Base-by-base conservation (phyloP, 2,329 filamentous ascomycete species). In the Cercospora zeina region DNA sequence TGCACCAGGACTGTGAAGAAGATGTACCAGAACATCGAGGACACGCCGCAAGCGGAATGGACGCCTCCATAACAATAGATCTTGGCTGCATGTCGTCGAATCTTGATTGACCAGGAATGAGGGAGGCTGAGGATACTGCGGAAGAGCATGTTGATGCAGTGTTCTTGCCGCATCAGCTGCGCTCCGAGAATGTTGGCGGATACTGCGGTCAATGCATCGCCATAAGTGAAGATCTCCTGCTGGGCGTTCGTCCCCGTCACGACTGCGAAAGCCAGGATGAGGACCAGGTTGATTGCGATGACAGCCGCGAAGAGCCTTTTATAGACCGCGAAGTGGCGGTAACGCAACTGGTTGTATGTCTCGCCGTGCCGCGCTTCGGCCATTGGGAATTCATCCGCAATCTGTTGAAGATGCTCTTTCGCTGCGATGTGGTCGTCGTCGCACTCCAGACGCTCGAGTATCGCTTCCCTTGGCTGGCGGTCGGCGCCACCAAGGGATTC, bases 1-100 rank as follows among this genome's bases (percentile, higher is more conserved):
- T 72, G 69, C 33, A 77, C 53, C 5, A 77, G 49, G 0, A 71
- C 69, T 3, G 74, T 73, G 62, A 80, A 77, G 16, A 75, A 65
- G 11, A 78, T 67, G 71, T 78, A 81, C 81, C 81, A 83, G 8
- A 73, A 45, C n/a, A 74, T 67, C 1, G 75, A 75, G 55, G 75
- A 73, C 5, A 75, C 65, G 2, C 72, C 76, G 54, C 72, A 72
- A 1, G 75, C 74, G 4, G 73, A 74, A 62, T 79, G 77, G 0
- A 78, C 66, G 9, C 77, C 77, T 16, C 77, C 77, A 36, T 77
- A 71, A 42, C 74, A 73, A 65, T 78, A 79, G 8, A 78, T 67
- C 65, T 78, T 79, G 37, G 76, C 76, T 3, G 73, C 71, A 21
- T 70, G 66, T 7, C 71, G 68, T 2, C 77, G 75, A 27, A 78